A percentile compares a stretch with the other conserved stretches of the same genome.
These are phyloP conservation scores for Aphanoascus verrucosus DNA, from an alignment of 2,329 filamentous ascomycete species.

Conservation along the genomic window DNA sequence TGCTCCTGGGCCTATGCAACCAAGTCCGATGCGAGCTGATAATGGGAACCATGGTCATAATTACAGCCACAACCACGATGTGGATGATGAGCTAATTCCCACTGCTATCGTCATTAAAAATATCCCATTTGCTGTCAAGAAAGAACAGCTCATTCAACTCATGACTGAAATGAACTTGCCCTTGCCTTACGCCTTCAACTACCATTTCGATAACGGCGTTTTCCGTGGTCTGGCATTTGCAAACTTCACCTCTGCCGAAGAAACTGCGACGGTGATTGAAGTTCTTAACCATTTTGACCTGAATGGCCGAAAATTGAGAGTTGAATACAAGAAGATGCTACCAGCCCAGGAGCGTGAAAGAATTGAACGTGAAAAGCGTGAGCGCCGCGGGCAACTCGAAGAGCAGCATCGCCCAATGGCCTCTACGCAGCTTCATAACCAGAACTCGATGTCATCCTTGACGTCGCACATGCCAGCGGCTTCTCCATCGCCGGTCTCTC, in stretches of 20 bases:
- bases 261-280: conserved; percentile 86
- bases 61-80: conserved; percentile 29
- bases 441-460: conserved; percentile 76
- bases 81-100: conserved; percentile 77
- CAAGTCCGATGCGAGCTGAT: conserved; percentile 34
- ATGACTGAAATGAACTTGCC: conserved; percentile 94
- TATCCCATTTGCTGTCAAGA: conserved; percentile 95
- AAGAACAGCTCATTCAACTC: conserved; percentile 81
- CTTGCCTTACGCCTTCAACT: conserved; percentile 97
- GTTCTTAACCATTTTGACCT: conserved; percentile 92
- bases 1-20: conserved; percentile 34
- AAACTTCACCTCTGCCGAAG: conserved; percentile 92
- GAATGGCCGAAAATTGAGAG: conserved; percentile 83
- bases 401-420: conserved; percentile 79
- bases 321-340: conserved; percentile 99
- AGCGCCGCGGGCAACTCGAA: conserved; percentile 88
- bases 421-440: conserved; percentile 59
- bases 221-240: conserved; percentile 94
- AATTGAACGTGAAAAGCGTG: conserved; percentile 93
- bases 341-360: conserved; percentile 87
- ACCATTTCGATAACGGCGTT: conserved; percentile 96
- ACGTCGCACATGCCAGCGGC: conserved; percentile 53
- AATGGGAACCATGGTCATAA: conserved; percentile 24
- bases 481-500: conserved; percentile 58
- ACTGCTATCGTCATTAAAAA: conserved; percentile 99